Evolutionary conservation across 352 stramenopile species (phyloP), one percentile per base, ranked within the genome.

Genomic region (Phytophthora citrophthora): DNA sequence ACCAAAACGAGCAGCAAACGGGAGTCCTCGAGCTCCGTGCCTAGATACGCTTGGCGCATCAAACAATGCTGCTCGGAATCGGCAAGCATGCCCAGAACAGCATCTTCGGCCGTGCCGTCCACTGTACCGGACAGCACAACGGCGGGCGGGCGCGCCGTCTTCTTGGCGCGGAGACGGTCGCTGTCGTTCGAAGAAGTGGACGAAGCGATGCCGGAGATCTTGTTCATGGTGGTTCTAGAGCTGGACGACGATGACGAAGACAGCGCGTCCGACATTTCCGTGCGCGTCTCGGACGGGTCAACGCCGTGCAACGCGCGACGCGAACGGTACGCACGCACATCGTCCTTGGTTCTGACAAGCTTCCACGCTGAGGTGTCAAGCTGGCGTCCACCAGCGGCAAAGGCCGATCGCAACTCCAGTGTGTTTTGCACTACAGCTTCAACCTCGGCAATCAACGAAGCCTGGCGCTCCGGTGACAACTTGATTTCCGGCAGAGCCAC

Each of bases 31-130:
- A 74, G 58, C 27, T 79, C 69, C 38, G 76, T 76, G 24, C 60
- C 56, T 6, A 84, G 47, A 43, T 81, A 83, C 23, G 70, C 66
- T 49, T 74, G 62, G 2, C 77, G 77, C 61, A 78, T 72, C 41
- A 68, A 65, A 41, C 62, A 81, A 27, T 73, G 60, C 39, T 70
- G 53, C n/a, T 81, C 64, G 10, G 69, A 78, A 47, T 81, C 65
- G 26, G 77, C 74, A 15, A 83, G 34, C 44, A 72, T 78, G 5
- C 74, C 77, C n/a, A 83, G 44, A 20, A 74, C 69, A 20, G 64
- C 67, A 50, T 86, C 77, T 39, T 86, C 77, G 9, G 78, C 60
- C 15, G 72, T 74, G 12, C 74, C 77, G 16, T 74, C 61, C 2
- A 83, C 51, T n/a, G 66, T 65, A 5, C 74, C 77, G 0, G 74